A percentile compares a stretch with the other conserved stretches of the same genome.
Evolutionary conservation across 371 early-diverging fungal genomes (phyloP).

Genomic region (Coemansia sp.): DNA sequence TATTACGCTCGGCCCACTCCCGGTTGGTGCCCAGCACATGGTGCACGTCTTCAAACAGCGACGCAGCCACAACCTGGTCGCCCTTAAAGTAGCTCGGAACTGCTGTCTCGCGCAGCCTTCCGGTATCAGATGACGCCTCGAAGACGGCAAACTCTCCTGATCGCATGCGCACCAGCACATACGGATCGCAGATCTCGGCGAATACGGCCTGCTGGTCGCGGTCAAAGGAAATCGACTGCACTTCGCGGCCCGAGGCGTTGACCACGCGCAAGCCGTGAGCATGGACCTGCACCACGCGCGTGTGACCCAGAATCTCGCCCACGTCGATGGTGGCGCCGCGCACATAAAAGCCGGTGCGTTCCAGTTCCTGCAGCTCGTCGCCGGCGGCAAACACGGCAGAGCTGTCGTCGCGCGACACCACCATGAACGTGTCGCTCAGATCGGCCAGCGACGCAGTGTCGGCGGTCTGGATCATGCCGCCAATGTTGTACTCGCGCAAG

Average conservation of each 20-base stretch:
- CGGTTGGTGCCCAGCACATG: conserved; percentile 27
- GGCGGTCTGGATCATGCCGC: conserved; percentile 35
- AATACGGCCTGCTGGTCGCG: conserved; percentile 38
- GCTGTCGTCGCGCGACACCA: conserved; percentile 39
- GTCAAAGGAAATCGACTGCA: conserved; percentile 19
- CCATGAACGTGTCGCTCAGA: conserved; percentile 33
- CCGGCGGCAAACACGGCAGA: conserved; percentile 75
- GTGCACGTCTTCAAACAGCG: conserved; percentile 38
- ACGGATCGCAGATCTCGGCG: conserved; percentile 79
- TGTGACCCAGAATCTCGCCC: conserved; percentile 18
- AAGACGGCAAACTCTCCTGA: conserved; percentile 64
- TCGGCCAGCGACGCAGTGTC: conserved; percentile 24
- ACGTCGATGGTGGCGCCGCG: conserved; percentile 70
- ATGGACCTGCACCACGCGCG: conserved; percentile 40
- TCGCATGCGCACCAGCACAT: conserved; percentile 69
- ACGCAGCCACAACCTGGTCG: conserved; percentile 6
- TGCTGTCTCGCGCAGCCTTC: conserved; percentile 20
- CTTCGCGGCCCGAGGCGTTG: conserved; percentile 24
- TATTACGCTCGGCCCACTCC: conserved; percentile 42
- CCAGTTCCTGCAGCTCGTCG: conserved; percentile 80
- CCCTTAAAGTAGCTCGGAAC: conserved; percentile 9
- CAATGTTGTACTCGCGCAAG: conserved; percentile 38
- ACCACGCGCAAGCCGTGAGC: conserved; percentile 19
- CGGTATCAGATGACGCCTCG: conserved; percentile 55
- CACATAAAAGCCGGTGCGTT: conserved; percentile 71